Evolutionary conservation across 441 rosid genomes (phyloP).

Genomic region (Aquilaria agallochum): DNA sequence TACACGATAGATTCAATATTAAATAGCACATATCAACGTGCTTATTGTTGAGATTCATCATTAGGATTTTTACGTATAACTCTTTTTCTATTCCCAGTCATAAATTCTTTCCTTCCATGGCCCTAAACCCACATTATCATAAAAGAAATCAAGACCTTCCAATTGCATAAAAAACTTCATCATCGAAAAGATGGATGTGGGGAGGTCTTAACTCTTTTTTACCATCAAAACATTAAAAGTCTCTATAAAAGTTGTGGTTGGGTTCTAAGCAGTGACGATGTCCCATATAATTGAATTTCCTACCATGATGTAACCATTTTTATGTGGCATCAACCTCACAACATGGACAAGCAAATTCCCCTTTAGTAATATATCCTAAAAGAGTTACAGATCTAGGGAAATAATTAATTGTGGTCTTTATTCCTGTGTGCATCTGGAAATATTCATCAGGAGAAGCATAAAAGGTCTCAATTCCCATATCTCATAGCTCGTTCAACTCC

Average conservation of each 20-base stretch:
- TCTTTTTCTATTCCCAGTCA: too few relatives aligned
- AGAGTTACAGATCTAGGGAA: background rate
- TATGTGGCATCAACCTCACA: too few relatives aligned
- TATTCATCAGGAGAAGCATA: background rate
- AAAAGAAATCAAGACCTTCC: too few relatives aligned
- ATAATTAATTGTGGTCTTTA: background rate
- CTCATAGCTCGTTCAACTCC: background rate
- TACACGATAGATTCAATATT: too few relatives aligned
- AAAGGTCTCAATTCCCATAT: background rate
- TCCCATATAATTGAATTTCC: background rate
- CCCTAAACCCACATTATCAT: background rate
- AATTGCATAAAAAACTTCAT: background rate
- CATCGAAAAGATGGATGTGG: background rate
- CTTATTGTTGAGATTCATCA: too few relatives aligned
- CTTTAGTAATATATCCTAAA: background rate
- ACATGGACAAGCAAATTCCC: too few relatives aligned
- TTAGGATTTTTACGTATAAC: too few relatives aligned
- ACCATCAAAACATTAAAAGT: conserved; percentile 1
- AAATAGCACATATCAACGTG: too few relatives aligned
- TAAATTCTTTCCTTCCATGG: conserved; percentile 1
- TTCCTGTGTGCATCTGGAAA: background rate
- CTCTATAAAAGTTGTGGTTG: too few relatives aligned
- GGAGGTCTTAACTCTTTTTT: background rate
- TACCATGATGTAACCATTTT: too few relatives aligned
- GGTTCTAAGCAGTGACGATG: too few relatives aligned